A percentile compares a stretch with the other conserved stretches of the same genome.
phyloP scores from a whole-genome alignment of 202 grass and related monocot genomes.

The Schoenoplectus triqueter region DNA sequence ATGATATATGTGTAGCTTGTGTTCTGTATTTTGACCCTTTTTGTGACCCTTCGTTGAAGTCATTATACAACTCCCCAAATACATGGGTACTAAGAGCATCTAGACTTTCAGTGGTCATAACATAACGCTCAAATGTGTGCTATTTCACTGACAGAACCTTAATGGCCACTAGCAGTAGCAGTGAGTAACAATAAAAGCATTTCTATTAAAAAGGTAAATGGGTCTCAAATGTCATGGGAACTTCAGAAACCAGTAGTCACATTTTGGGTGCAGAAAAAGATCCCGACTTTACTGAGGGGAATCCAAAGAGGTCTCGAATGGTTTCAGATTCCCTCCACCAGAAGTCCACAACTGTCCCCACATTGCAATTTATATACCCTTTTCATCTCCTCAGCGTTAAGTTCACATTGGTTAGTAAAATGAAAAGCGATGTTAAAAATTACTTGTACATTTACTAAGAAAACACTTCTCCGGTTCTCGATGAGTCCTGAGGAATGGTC shows the following conservation, averaged over 20 bases:
- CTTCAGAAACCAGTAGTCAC: neutral
- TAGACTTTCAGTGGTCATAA: neutral
- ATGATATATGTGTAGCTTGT: neutral
- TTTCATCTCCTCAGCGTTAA: neutral
- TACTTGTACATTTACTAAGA: neutral
- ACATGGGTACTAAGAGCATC: neutral
- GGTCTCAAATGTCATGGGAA: neutral
- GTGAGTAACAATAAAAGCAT: no score
- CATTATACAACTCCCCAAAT: conserved; percentile 22
- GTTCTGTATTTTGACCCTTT: neutral
- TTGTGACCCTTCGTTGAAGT: neutral
- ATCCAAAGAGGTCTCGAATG: conserved; percentile 31
- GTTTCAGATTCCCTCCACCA: conserved; percentile 37
- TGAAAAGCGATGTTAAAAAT: neutral
- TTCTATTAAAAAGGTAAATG: neutral
- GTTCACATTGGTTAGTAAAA: conserved; percentile 21
- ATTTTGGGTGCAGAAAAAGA: conserved; percentile 4
- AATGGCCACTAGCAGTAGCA: neutral
- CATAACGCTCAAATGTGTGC: neutral
- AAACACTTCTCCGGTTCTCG: neutral
- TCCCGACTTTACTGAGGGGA: conserved; percentile 23
- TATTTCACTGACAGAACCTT: conserved; percentile 11
- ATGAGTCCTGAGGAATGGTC: neutral
- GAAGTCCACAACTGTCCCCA: conserved; percentile 28
- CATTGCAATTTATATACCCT: conserved; percentile 12